Evolutionary conservation across 768 basidiomycete genomes (phyloP).

Genomic region (Rhodotorula diobovata): DNA sequence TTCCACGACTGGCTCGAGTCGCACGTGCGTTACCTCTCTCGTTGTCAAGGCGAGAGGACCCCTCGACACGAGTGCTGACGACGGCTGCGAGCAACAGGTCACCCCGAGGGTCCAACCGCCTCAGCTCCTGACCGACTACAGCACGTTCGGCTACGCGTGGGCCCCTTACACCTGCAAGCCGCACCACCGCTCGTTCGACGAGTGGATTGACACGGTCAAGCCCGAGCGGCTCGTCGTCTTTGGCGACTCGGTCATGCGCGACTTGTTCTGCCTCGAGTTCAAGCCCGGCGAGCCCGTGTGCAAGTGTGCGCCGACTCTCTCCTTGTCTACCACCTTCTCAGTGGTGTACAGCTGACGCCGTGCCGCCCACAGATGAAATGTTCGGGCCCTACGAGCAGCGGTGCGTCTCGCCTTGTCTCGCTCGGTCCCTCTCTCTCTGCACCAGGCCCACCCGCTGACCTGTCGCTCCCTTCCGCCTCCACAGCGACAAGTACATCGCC

Average conservation of each 20-base stretch:
- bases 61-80: too few species aligned
- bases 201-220: conserved; percentile 20
- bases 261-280: conserved; percentile 13
- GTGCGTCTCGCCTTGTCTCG: too few species aligned
- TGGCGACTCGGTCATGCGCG: conserved; percentile 18
- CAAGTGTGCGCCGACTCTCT: not conserved
- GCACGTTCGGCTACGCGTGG: conserved; percentile 8
- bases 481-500: conserved; percentile 8
- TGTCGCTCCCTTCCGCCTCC: too few species aligned
- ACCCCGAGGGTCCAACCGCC: not conserved
- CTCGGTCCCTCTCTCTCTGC: too few species aligned
- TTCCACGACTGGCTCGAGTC: conserved; percentile 14
- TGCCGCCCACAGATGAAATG: too few species aligned
- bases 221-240: conserved; percentile 19
- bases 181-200: conserved; percentile 11
- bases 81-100: too few species aligned
- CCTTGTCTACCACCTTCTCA: too few species aligned
- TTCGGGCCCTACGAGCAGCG: too few species aligned
- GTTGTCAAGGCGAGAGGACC: not conserved
- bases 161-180: conserved; percentile 21
- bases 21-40: conserved; percentile 2
- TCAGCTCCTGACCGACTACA: conserved; percentile 5
- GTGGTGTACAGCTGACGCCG: too few species aligned
- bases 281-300: not conserved
- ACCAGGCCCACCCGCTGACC: too few species aligned